Evolutionary conservation across 768 basidiomycete species (phyloP), one percentile per base, ranked within the genome.

Genomic region (Boletus huronensis): DNA sequence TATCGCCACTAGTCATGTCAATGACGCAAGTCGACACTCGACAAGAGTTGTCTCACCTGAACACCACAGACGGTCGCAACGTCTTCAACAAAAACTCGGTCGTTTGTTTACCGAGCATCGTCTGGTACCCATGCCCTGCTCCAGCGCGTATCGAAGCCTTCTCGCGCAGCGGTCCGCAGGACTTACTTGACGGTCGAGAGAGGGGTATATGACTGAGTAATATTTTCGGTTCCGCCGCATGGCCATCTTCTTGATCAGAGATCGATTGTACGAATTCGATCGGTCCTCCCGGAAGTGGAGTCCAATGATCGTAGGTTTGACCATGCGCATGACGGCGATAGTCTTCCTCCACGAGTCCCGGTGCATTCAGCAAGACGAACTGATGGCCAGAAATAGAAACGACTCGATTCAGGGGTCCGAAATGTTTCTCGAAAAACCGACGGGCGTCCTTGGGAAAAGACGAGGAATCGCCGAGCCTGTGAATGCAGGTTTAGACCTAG

Each of bases 171-270:
- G 88, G 84, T 16, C 94, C 94, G 62, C 94, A 97, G 0, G 76
- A 72, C 7, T 86, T 86, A 5, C 79, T 79, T 52, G 90, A 88
- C 1, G 87, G 80, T 34, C 94, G 79, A 7, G 82, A 82, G 16
- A 97, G 76, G 5, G 94, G 94, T 43, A 97, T 93, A 67, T 98
- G 94, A 49, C 81, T 87, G 53, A 98, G 77, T 25, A 98, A 71
- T 47, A 96, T 81, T 17, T 23, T 78, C 67, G 36, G 62, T 42
- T 68, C 64, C 21, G 16, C 17, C 5, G 19, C 14, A 5, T 59
- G 43, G 7, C 23, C 58, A 13, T 52, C 56, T 21, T 49, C 74
- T 67, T 71, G 80, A 77, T 53, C 44, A 40, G 64, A 61, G 26
- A 67, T 66, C 26, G 74, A 74, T 48, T 77, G 77, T 5, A 89